Evolutionary conservation across 2,329 filamentous ascomycete species (phyloP).

Genomic region (Aspergillus candidus): DNA sequence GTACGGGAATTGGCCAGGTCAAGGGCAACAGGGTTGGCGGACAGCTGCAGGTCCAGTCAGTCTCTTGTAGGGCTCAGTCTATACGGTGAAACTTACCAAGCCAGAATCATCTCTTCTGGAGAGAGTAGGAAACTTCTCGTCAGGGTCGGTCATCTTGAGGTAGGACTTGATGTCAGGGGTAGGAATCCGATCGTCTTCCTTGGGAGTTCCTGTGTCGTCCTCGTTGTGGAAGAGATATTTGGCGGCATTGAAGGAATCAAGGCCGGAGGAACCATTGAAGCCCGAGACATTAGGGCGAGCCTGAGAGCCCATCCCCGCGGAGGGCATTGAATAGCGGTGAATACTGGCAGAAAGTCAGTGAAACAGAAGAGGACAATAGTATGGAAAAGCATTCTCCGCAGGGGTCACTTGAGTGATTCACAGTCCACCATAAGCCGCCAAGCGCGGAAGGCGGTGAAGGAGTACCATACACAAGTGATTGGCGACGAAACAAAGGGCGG

Average conservation of each 20-base stretch:
- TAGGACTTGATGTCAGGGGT: constrained; percentile 64
- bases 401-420: no score
- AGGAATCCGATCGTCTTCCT: constrained; percentile 46
- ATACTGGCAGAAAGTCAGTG: constrained; percentile 46
- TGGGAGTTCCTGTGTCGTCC: constrained; percentile 51
- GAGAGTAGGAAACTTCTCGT: constrained; percentile 78
- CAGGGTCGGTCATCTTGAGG: constrained; percentile 64
- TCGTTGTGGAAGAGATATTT: constrained; percentile 83
- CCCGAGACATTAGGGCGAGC: constrained; percentile 25
- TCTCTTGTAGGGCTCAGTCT: constrained; percentile 16
- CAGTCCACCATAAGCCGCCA: no score
- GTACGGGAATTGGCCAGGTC: constrained; percentile 69
- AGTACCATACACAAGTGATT: neutral
- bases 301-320: constrained; percentile 44
- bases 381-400: neutral
- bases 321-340: constrained; percentile 92
- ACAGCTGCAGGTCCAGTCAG: constrained; percentile 56
- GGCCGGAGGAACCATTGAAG: constrained; percentile 37
- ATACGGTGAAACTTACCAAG: constrained; percentile 42
- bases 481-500: neutral
- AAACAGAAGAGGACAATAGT: neutral
- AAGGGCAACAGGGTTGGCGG: constrained; percentile 71
- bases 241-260: constrained; percentile 79
- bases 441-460: neutral
- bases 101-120: constrained; percentile 46